Base-by-base conservation (phyloP, 305 asterid species). In the Striga hermonthica region DNA sequence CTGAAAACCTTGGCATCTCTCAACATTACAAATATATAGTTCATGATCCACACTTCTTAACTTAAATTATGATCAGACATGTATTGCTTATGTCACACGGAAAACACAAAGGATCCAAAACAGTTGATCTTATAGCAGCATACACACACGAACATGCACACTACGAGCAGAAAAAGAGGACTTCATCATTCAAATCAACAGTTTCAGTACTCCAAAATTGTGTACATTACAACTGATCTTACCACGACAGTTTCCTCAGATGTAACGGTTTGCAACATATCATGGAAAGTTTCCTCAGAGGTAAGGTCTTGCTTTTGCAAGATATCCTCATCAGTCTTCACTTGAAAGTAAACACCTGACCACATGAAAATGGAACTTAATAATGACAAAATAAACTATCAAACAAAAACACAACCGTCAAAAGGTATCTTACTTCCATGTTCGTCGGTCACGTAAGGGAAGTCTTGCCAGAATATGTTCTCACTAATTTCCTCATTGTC, bases 391-490 rank as follows among this genome's bases (percentile, higher is more conserved):
- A 55, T 3, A 14, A 54, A 55, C 41, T 62, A 50, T 37, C 3
- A 35, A n/a, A 43, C 11, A 48, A 62, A 67, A 67, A 12, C 54
- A 60, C 70, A 65, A 40, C 63, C 67, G 54, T 77, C 52, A 54
- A 70, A 65, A 10, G 45, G 54, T 41, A 70, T 71, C 93, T 79
- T 81, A 92, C 98, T 87, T 81, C 97, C 98, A 76, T 81, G 84
- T 72, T 92, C 98, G 74, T 89, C 98, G 8, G 95, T 89, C 52
- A 87, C 78, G 62, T 87, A 92, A 69, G 98, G 95, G 66, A 92
- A 79, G 77, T 92, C 96, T 15, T 96, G 97, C 96, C 97, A 92
- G 86, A 92, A 92, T 75, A 92, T 83, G 79, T 86, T 89, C 84
- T 92, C 95, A 39, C 87, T 95, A 57, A 83, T 79, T 69, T 87